Conservation (phyloP, 140 eudicot genomes). For the Flaveria floridana region DNA sequence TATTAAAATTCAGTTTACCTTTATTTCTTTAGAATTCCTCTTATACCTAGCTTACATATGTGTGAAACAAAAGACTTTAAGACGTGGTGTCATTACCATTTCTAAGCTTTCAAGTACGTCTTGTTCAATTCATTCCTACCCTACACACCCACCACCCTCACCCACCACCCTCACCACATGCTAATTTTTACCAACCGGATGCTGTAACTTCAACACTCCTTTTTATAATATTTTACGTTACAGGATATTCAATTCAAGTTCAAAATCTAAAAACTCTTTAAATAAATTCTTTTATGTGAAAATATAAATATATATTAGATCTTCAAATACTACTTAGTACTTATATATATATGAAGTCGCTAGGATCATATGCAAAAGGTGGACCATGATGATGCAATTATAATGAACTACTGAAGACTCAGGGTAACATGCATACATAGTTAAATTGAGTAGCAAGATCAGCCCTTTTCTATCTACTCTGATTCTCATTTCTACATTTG, state of each 20-base stretch:
- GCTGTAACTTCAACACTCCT: background rate
- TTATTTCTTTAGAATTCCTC: too few relatives aligned
- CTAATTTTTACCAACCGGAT: slow-evolving; percentile 7
- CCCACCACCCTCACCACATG: background rate
- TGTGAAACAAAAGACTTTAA: background rate
- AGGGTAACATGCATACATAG: slow-evolving; percentile 21
- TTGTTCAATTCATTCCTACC: slow-evolving; percentile 22
- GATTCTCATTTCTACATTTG: slow-evolving; percentile 33
- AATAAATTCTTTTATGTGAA: background rate
- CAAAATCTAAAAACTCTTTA: background rate
- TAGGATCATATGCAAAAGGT: slow-evolving; percentile 10
- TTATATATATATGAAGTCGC: background rate
- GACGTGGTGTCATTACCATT: background rate
- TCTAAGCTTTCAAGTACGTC: background rate
- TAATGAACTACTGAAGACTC: slow-evolving; percentile 5
- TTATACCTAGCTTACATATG: background rate
- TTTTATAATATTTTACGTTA: background rate
- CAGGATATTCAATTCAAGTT: background rate
- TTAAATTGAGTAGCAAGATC: slow-evolving; percentile 28
- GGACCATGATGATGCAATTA: slow-evolving; percentile 27
- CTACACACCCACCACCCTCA: slow-evolving; percentile 28
- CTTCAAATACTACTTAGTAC: background rate
- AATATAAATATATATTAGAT: background rate
- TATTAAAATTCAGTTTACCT: too few relatives aligned
- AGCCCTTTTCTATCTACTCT: slow-evolving; percentile 31